Evolutionary conservation across 1,139 yeast genomes (phyloP).

Genomic region (Kodamaea derodonti): DNA sequence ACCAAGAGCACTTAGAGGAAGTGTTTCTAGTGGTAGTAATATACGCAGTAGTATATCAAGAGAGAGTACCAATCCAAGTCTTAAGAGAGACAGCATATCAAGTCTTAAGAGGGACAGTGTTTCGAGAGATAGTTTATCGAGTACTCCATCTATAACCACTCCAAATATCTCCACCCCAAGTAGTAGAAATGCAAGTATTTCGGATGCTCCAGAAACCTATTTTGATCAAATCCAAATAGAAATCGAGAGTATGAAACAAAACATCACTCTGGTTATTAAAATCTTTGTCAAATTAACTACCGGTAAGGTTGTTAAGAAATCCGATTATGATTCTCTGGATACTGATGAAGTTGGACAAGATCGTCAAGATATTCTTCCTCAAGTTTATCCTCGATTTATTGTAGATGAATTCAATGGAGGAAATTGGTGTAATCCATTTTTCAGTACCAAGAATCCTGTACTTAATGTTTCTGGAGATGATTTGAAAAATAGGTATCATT

Average conservation of each 20-base stretch:
- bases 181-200: neutral
- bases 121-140: neutral
- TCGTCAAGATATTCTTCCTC: conserved; percentile 48
- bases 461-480: conserved; percentile 47
- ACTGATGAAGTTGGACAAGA: conserved; percentile 32
- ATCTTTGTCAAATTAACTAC: conserved; percentile 28
- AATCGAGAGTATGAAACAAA: conserved; percentile 28
- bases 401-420: conserved; percentile 68
- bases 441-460: conserved; percentile 36
- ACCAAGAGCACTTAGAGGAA: neutral
- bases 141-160: neutral
- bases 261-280: conserved; percentile 27
- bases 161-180: neutral
- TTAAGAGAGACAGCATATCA: neutral
- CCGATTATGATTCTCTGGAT: conserved; percentile 42
- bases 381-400: conserved; percentile 64
- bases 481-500: conserved; percentile 38
- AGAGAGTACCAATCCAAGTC: neutral
- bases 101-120: neutral
- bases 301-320: conserved; percentile 28
- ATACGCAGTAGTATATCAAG: neutral
- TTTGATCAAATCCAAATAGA: conserved; percentile 37
- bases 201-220: conserved; percentile 17
- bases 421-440: conserved; percentile 69
- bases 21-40: neutral